Percentiles rank a stretch among this genome's conserved stretches.
phyloP scores from a whole-genome alignment of 1,284 basidiomycete species.

The Phellinidium pouzarii region DNA sequence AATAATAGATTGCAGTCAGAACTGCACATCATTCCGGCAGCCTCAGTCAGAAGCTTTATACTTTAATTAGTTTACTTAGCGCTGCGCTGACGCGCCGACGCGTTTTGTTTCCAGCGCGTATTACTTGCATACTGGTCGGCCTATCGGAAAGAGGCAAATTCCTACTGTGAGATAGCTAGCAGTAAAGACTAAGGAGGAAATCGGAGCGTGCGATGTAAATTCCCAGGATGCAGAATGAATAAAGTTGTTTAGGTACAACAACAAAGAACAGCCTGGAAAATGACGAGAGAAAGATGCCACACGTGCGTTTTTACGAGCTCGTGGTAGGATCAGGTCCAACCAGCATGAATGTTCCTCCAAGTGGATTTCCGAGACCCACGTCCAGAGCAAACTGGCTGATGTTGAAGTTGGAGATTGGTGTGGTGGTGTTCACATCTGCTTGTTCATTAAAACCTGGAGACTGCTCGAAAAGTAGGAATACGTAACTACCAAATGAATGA shows the following conservation, averaged over 20 bases:
- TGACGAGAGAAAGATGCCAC: neutral
- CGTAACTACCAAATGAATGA: conserved; percentile 22
- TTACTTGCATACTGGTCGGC: too few relatives aligned
- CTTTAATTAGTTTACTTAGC: too few relatives aligned
- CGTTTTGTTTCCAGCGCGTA: too few relatives aligned
- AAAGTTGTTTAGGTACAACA: neutral
- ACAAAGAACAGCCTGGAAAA: neutral
- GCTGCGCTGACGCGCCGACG: too few relatives aligned
- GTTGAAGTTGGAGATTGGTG: conserved; percentile 26
- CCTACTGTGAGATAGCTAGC: too few relatives aligned
- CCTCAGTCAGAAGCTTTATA: too few relatives aligned
- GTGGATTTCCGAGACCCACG: conserved; percentile 25
- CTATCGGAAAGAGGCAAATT: too few relatives aligned
- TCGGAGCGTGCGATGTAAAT: too few relatives aligned
- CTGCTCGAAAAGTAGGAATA: conserved; percentile 27
- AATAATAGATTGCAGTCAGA: too few relatives aligned
- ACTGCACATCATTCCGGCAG: too few relatives aligned
- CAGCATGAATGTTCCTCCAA: conserved; percentile 29
- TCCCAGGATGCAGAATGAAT: too few relatives aligned
- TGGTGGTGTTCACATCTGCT: conserved; percentile 23
- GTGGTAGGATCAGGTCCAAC: conserved; percentile 22
- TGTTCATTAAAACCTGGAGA: conserved; percentile 24
- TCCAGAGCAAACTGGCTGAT: conserved; percentile 26
- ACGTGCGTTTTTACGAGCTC: neutral
- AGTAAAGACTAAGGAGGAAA: too few relatives aligned